Evolutionary conservation across 2,329 filamentous ascomycete genomes (phyloP), one percentile per base, ranked within the genome.

Genomic region (Chrysosporium keratinophilum): DNA sequence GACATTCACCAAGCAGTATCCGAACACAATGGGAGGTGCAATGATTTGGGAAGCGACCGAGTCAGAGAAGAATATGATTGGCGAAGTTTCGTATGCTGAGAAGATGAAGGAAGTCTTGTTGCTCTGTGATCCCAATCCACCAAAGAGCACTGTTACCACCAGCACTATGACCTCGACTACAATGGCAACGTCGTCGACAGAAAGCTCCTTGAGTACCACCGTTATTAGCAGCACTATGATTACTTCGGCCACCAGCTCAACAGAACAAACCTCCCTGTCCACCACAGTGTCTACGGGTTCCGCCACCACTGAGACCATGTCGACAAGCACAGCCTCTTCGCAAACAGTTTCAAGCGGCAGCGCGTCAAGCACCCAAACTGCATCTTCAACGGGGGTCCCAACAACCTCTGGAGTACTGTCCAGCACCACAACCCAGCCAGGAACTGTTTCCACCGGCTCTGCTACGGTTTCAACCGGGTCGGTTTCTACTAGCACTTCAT

Each of bases 21-120:
- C 69, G 1, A 54, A 67, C 19, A 66, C 64, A 1, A 82, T 82
- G 58, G 79, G 78, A 40, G 80, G 80, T 66, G 69, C 80, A 40
- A 82, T 81, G 78, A 63, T 82, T 9, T 59, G 60, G 42, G 45
- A 55, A 54, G 58, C 54, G 7, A 62, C 59, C 2, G 43, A 51
- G 4, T 61, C 60, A 7, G 55, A 59, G 10, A 53, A 57, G 12
- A 63, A 63, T 37, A 46, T 50, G 11, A 49, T 54, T 12, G 43
- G 51, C 31, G 52, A 51, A 9, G 35, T 51, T 31, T 54, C 53
- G 45, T 62, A 57, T 48, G 56, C 60, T 11, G 55, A 60, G 23
- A 56, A 54, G 40, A 57, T 63, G 11, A 62, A 62, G 48, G 20
- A 44, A 14, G 14, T 57, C 1, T 43, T 63, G 14, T 41, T 35